These are phyloP conservation scores for Daedaleopsis sinensis DNA, from an alignment of 768 basidiomycete genomes.

Conservation along the genomic window DNA sequence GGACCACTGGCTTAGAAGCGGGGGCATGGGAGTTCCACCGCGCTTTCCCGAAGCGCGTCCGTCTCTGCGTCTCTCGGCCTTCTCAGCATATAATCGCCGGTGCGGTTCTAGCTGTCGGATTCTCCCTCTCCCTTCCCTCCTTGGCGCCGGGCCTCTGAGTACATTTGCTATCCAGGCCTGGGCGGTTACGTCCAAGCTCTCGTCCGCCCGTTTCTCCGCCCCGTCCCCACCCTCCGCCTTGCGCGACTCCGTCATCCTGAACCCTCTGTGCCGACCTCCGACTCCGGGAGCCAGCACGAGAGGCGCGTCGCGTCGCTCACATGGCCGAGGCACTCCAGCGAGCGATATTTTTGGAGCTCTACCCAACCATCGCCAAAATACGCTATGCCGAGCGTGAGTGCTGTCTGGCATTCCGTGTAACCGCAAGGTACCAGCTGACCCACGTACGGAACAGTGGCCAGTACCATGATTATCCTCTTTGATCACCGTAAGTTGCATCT, in stretches of 20 bases:
- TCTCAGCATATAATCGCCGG: not conserved
- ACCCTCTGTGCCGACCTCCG: not conserved
- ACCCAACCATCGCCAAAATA: conserved; percentile 18
- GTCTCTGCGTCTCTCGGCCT: not conserved
- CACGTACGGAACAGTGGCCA: conserved; percentile 44
- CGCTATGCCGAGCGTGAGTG: conserved; percentile 26
- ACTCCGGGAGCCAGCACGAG: not conserved
- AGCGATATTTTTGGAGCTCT: conserved; percentile 9
- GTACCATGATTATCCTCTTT: conserved; percentile 52
- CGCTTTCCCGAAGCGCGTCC: not conserved
- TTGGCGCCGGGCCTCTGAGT: not conserved
- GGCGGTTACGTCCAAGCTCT: not conserved
- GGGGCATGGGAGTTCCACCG: too few relatives aligned
- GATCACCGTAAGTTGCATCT: conserved; percentile 49
- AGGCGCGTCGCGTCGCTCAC: not conserved
- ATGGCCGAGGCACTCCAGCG: conserved; percentile 5
- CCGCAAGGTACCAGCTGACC: not conserved
- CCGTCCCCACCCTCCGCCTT: not conserved
- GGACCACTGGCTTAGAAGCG: too few relatives aligned
- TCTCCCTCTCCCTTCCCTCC: not conserved
- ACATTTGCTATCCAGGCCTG: not conserved
- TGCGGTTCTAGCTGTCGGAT: not conserved
- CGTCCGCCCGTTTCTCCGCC: not conserved
- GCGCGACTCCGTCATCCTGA: not conserved
- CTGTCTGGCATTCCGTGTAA: not conserved